Evolutionary conservation across 305 asterid species (phyloP), one percentile per base, ranked within the genome.

Genomic region (Fraxinus sp.): DNA sequence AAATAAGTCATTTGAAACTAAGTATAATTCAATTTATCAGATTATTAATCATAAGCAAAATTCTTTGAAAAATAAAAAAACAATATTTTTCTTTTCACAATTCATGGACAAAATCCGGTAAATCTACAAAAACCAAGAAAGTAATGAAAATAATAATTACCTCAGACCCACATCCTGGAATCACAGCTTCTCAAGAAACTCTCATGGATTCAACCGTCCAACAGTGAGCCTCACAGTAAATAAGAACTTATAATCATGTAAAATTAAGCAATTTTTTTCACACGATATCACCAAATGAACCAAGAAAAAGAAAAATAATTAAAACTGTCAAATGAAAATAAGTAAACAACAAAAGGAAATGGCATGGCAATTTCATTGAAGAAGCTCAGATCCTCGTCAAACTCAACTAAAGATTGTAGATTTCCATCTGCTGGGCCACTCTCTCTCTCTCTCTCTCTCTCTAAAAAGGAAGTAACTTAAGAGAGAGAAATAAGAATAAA

Each of bases 381-480:
- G 87, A 89, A 86, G 85, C 88, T 87, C 84, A 86, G 92, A 89
- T 89, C 90, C 88, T 87, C 84, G 78, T 82, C 78, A 86, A 86
- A 85, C 71, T 64, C 33, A 66, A 87, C 73, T 24, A 86, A 80
- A 83, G 86, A 86, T 83, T 74, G 84, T 81, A 84, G 89, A 87
- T 86, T 87, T 89, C 87, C 83, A 89, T 89, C 89, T 89, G 81
- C 83, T 86, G 89, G 89, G 89, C 83, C 86, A 75, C 77, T 74
- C 24, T 32, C 74, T 78, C 80, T 74, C 62, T 32, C 74, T 78
- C 80, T 74, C 62, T 22, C 24, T 78, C 80, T 41, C 49, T 41
- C 49, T 62, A 26, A 10, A 64, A 64, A 64, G 73, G 32, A 8
- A 64, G 73, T 64, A 3, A 24, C 35, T 26, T 10, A 24, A 62